A percentile compares a stretch with the other conserved stretches of the same genome.
phyloP scores from a whole-genome alignment of 2,329 filamentous ascomycete genomes.

The Pestalotiopsis sp. region DNA sequence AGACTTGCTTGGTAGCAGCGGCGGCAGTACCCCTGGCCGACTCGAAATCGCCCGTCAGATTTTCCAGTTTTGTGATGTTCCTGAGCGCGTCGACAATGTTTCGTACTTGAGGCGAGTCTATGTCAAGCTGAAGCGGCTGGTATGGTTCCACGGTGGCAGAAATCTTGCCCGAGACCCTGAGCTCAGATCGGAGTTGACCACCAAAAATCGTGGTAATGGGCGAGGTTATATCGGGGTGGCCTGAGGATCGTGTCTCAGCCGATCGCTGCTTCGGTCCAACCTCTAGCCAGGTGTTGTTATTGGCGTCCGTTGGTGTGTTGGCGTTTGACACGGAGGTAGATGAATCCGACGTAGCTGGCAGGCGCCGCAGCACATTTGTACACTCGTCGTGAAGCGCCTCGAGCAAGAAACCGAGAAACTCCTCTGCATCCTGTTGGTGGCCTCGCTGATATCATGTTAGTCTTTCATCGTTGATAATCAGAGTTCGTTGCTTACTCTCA shows the following conservation, averaged over 20 bases:
- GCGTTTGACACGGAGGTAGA: conserved; percentile 34
- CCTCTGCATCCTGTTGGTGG: conserved; percentile 96
- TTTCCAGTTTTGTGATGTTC: conserved; percentile 80
- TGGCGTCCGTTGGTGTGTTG: conserved; percentile 43
- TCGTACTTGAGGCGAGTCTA: conserved; percentile 81
- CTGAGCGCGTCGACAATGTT: conserved; percentile 93
- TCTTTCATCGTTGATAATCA: conserved; percentile 17
- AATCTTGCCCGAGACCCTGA: conserved; percentile 84
- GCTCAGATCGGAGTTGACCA: conserved; percentile 85
- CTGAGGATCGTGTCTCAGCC: conserved; percentile 83
- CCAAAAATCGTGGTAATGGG: conserved; percentile 95
- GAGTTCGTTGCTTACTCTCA: conserved; percentile 67
- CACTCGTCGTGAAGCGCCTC: conserved; percentile 95
- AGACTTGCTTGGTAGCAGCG: conserved; percentile 87
- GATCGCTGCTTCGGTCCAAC: conserved; percentile 91
- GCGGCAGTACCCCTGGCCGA: conserved; percentile 76
- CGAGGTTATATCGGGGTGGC: conserved; percentile 70
- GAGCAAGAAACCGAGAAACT: conserved; percentile 91
- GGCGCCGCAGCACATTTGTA: conserved; percentile 69
- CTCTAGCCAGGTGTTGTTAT: conserved; percentile 81
- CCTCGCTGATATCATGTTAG: conserved; percentile 63
- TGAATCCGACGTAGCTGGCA: conserved; percentile 33
- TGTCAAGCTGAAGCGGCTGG: conserved; percentile 92
- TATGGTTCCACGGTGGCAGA: conserved; percentile 94
- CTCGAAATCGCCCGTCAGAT: conserved; percentile 81